phyloP scores from a whole-genome alignment of 2,329 filamentous ascomycete species.

The Blastomyces gilchristii region DNA sequence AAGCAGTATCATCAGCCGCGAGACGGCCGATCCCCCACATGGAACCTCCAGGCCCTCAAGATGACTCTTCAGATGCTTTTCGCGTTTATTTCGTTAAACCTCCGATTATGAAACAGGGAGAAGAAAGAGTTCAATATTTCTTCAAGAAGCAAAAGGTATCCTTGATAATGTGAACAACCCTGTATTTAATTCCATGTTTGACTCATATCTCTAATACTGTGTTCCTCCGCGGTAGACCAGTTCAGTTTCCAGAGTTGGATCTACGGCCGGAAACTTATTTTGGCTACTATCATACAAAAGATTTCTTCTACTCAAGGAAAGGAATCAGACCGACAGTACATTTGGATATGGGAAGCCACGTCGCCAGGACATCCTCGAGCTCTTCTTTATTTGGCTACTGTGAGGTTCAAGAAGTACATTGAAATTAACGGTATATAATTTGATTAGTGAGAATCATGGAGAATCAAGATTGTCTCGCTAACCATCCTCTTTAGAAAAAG shows the following conservation, averaged over 20 bases:
- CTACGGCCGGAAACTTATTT: slow-evolving; percentile 12
- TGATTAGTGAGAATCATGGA: neutral
- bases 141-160: slow-evolving; percentile 10
- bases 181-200: neutral
- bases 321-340: slow-evolving; percentile 14
- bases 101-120: slow-evolving; percentile 12
- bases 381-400: slow-evolving; percentile 9
- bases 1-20: slow-evolving; percentile 11
- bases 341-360: slow-evolving; percentile 11
- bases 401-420: slow-evolving; percentile 10
- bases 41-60: slow-evolving; percentile 12
- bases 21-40: slow-evolving; percentile 13
- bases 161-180: neutral
- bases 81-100: slow-evolving; percentile 13
- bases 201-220: neutral
- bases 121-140: slow-evolving; percentile 9
- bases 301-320: slow-evolving; percentile 9
- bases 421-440: slow-evolving; percentile 11
- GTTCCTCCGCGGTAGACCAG: slow-evolving; percentile 5
- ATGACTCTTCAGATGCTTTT: slow-evolving; percentile 8
- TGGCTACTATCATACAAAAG: slow-evolving; percentile 11
- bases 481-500: neutral
- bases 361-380: neutral
- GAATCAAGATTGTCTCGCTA: neutral
- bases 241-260: slow-evolving; percentile 12